Evolutionary conservation across 805 yeast genomes (phyloP), one percentile per base, ranked within the genome.

Genomic region (Spathaspora girioi): DNA sequence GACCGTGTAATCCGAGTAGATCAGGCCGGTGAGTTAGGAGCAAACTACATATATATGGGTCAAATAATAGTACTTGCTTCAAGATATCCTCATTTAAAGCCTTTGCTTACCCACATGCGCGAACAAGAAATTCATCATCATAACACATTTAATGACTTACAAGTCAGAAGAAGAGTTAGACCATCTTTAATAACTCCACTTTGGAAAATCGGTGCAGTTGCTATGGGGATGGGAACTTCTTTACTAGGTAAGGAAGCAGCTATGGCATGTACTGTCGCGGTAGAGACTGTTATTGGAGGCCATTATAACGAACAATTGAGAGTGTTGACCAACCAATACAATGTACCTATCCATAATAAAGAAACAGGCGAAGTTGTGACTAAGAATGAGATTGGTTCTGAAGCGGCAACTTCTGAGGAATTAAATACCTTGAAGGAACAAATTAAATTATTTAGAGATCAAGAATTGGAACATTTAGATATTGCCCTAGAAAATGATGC

Each of bases 201-300:
- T 1, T 94, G 99, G 99, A 91, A 88, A 65, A 68, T 81, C 0
- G 98, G 97, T 3, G 98, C 99, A 0, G 76, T 87, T 47, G 84
- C 84, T 0, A 76, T 94, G 73, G 99, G 99, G 3, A 82, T 83
- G 1, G 87, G 85, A 1, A 94, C 98, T 0, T 97, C 97, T 0
- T 59, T 87, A 49, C 69, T 91, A 55, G 86, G 97, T 15, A 89
- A 90, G 62, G 97, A 93, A 65, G 97, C 97, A 2, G 98, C 99
- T 2, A 94, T 94, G 99, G 98, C 99, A 1, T 94, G 99, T 66
- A 94, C 99, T 0, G 98, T 92, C 54, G 98, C 98, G 0, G 98
- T 94, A 1, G 99, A 94, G 68, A 94, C 99, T 0, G 98, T 94
- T 5, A 94, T 94, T 66, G 99, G 99, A 1, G 88, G 89, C 1